Evolutionary conservation across 2,329 filamentous ascomycete species (phyloP).

Genomic region (Gnomoniopsis sp.): DNA sequence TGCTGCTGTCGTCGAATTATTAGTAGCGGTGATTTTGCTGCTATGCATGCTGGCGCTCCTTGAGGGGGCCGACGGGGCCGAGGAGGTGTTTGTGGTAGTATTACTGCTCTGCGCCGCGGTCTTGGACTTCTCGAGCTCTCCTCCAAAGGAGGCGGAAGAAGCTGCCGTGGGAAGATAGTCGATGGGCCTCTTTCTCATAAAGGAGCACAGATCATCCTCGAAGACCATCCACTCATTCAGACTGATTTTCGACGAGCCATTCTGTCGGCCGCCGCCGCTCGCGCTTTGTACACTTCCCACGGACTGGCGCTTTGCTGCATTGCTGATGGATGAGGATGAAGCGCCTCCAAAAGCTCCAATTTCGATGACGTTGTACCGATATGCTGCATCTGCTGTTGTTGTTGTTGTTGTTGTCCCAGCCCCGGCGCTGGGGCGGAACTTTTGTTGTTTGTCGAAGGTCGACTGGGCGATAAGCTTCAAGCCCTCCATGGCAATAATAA

Average conservation of each 20-base stretch:
- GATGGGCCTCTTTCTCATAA: constrained; percentile 16
- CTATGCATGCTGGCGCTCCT: constrained; percentile 13
- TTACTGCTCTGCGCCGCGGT: background rate
- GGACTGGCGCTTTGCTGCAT: constrained; percentile 6
- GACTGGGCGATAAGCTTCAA: constrained; percentile 16
- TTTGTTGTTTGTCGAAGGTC: constrained; percentile 18
- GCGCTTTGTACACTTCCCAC: background rate
- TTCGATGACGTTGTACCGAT: constrained; percentile 18
- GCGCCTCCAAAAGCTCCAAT: constrained; percentile 12
- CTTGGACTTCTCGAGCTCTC: background rate
- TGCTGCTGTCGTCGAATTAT: constrained; percentile 1
- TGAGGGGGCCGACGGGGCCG: background rate
- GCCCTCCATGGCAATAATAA: constrained; percentile 17
- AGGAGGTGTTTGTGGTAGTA: background rate
- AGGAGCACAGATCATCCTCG: constrained; percentile 16
- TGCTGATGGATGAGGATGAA: background rate
- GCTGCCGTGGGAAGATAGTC: background rate
- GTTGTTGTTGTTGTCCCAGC: no score
- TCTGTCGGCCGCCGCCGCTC: background rate
- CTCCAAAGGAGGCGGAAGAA: background rate
- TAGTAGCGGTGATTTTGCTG: constrained; percentile 2
- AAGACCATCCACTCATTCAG: constrained; percentile 19
- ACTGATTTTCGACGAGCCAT: background rate
- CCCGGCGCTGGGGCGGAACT: constrained; percentile 9
- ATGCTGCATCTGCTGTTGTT: background rate